Conservation (phyloP, 352 stramenopile genomes). For the Pythium utonaiense region DNA sequence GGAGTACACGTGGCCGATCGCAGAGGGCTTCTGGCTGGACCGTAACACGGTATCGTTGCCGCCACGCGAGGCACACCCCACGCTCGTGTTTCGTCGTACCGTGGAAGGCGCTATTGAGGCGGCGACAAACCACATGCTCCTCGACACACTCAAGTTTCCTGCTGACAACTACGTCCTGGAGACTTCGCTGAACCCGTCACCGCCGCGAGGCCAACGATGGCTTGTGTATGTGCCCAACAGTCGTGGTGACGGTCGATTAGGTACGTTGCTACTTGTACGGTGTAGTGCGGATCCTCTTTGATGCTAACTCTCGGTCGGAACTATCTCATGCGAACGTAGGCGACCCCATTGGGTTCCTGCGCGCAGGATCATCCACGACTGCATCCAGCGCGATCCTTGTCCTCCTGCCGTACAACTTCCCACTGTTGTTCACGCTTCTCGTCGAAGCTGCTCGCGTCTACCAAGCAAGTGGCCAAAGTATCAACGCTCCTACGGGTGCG, state of each 20-base stretch:
- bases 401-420: constrained; percentile 88
- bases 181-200: constrained; percentile 45
- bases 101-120: constrained; percentile 79
- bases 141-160: constrained; percentile 87
- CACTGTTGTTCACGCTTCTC: constrained; percentile 73
- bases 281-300: no score
- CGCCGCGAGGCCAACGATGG: constrained; percentile 74
- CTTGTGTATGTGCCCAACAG: constrained; percentile 79
- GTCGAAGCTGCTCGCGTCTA: constrained; percentile 81
- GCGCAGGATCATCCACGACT: constrained; percentile 29
- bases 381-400: constrained; percentile 57
- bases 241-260: constrained; percentile 74
- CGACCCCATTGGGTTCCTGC: constrained; percentile 80
- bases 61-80: constrained; percentile 72
- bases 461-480: constrained; percentile 75
- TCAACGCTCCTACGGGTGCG: constrained; percentile 51
- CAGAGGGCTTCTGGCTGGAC: constrained; percentile 84
- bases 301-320: not conserved
- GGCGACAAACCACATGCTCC: constrained; percentile 82
- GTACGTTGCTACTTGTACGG: constrained; percentile 16
- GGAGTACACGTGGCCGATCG: constrained; percentile 81
- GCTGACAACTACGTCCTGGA: constrained; percentile 77
- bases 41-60: constrained; percentile 73
- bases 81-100: constrained; percentile 59
- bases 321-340: constrained; percentile 21